Base-by-base conservation (phyloP, 2,329 filamentous ascomycete genomes). In the Colletotrichum orbiculare region DNA sequence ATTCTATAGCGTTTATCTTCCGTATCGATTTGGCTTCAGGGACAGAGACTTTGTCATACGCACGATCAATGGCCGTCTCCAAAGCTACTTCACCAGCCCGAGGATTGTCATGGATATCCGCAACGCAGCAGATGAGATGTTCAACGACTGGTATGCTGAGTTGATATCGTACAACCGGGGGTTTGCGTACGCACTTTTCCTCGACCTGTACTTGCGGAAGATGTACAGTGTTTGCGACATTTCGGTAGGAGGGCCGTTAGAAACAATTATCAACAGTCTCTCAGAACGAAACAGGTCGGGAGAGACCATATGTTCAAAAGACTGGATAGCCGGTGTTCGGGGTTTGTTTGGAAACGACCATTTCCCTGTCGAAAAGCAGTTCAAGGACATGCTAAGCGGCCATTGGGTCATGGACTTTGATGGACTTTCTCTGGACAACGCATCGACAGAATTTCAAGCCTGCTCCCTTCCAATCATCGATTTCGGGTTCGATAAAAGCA, bases 1-100 rank as follows among this genome's bases (percentile, higher is more conserved):
- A 2, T 56, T 61, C 15, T 68, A 68, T n/a, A 43, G 50, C 25
- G 42, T 54, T 4, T 59, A 67, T 5, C 37, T 69, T 6, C 66
- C 67, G 2, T 68, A 69, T 33, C 55, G 67, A 5, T 67, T 68
- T 45, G 48, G 58, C 33, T 58, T 68, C 17, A 55, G 58, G n/a
- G 54, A 52, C 2, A 56, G 46, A 3, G 60, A 54, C n/a, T 69
- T 63, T 11, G 55, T 69, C 8, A 58, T 57, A 7, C 47, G 25
- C 8, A 55, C 43, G 11, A 37, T 67, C 11, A 69, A 69, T 15
- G 42, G 39, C 41, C 58, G 48, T 17, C 46, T 68, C 12, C 46
- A 54, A 9, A 50, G 56, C 34, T 68, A 69, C 33, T 69, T 60
- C 35, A 60, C 67, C 4, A 69, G 52, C 17, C 67, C 66, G 4